Evolutionary conservation across 768 basidiomycete species (phyloP).

Genomic region (Tricholoma terreum): DNA sequence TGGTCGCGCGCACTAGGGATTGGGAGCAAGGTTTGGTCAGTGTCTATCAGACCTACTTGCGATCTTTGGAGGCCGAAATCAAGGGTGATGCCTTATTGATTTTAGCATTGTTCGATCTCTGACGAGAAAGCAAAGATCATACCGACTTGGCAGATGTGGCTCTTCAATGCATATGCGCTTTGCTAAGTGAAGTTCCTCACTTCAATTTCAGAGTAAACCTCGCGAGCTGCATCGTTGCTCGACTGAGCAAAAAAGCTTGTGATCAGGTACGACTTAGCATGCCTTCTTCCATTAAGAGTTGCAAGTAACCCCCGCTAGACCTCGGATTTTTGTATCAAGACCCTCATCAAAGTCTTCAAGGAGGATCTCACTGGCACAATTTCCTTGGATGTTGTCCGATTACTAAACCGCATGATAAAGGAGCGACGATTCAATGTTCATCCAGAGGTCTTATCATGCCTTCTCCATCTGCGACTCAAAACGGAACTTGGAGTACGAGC

Average conservation of each 20-base stretch:
- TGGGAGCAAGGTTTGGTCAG: constrained; percentile 93
- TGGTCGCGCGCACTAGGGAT: constrained; percentile 85
- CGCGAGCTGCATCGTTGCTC: constrained; percentile 81
- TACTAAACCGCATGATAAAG: constrained; percentile 94
- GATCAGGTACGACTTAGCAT: constrained; percentile 59
- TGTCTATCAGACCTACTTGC: constrained; percentile 88
- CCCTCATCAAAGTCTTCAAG: constrained; percentile 79
- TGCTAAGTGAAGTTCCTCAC: constrained; percentile 81
- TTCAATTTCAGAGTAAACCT: constrained; percentile 97
- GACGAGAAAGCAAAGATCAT: constrained; percentile 44
- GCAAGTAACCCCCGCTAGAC: constrained; percentile 43
- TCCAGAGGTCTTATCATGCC: constrained; percentile 81
- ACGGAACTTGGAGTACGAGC: constrained; percentile 81
- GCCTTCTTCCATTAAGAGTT: constrained; percentile 9
- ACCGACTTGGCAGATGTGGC: constrained; percentile 64
- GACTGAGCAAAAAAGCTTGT: constrained; percentile 85
- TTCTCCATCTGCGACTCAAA: constrained; percentile 82
- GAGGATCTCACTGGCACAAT: constrained; percentile 76
- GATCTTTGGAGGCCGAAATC: constrained; percentile 78
- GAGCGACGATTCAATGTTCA: constrained; percentile 88
- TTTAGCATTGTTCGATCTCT: neutral
- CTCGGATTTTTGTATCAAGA: constrained; percentile 80
- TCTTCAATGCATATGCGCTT: constrained; percentile 83
- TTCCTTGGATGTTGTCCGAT: constrained; percentile 85
- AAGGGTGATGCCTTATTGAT: constrained; percentile 54